Evolutionary conservation across 179 eudicot genomes (phyloP).

Genomic region (Camellia oleifera): DNA sequence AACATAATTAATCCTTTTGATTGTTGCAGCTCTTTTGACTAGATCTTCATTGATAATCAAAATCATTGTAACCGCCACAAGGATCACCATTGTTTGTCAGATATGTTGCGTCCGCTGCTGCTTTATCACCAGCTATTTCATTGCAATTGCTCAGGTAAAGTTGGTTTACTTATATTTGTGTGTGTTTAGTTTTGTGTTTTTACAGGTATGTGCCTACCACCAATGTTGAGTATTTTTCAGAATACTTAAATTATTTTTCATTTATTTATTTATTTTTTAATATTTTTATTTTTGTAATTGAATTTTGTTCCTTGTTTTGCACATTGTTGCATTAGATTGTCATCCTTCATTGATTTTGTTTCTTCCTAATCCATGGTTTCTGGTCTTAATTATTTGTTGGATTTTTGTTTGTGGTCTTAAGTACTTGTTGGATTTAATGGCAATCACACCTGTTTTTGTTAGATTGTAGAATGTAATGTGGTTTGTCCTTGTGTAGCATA

Average conservation of each 20-base stretch:
- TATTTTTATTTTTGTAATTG: too few species aligned
- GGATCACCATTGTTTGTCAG: neutral
- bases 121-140: neutral
- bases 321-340: too few species aligned
- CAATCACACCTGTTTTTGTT: neutral
- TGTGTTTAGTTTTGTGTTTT: neutral
- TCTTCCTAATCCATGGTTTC: neutral
- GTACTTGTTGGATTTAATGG: neutral
- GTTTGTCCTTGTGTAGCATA: neutral
- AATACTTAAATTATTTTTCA: neutral
- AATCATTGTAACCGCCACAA: neutral
- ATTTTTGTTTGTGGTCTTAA: too few species aligned
- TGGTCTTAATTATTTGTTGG: neutral
- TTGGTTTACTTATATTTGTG: neutral
- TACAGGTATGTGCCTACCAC: neutral
- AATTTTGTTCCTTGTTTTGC: neutral
- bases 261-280: too few species aligned
- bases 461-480: neutral
- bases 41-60: neutral
- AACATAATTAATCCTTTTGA: neutral
- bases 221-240: neutral
- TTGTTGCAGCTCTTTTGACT: constrained; percentile 1
- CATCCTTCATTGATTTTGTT: neutral
- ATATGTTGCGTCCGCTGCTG: neutral
- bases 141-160: neutral